Percentiles rank a stretch among this genome's conserved stretches.
Conservation (phyloP, 208 protist genomes). For the Acanthamoeba lenticulata region DNA sequence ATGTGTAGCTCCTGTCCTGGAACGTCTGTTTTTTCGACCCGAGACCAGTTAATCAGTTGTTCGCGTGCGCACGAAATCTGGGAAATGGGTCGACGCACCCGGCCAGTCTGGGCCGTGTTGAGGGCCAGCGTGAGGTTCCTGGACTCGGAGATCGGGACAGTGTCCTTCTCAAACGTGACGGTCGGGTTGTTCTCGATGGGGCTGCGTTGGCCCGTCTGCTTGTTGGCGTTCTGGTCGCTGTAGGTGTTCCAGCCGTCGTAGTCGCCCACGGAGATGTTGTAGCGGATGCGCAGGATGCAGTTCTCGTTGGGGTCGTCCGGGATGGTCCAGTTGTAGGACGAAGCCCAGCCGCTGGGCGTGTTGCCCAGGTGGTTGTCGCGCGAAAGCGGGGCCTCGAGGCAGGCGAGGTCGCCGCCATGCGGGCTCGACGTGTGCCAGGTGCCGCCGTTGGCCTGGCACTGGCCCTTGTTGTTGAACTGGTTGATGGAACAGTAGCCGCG, state of each 20-base stretch:
- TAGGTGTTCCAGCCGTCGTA: slow-evolving; percentile 72
- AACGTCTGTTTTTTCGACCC: no score
- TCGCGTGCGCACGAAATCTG: no score
- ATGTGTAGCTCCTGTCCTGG: slow-evolving; percentile 89
- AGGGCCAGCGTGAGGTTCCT: slow-evolving; percentile 83
- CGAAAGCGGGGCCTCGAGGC: slow-evolving; percentile 73
- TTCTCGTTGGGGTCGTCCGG: slow-evolving; percentile 70
- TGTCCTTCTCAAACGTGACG: slow-evolving; percentile 3
- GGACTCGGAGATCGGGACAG: neutral
- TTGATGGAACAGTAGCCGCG: neutral
- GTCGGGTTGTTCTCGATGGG: slow-evolving; percentile 65
- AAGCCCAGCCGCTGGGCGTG: slow-evolving; percentile 35
- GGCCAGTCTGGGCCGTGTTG: slow-evolving; percentile 88
- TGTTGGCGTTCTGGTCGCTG: neutral
- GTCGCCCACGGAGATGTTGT: slow-evolving; percentile 90
- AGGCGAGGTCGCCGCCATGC: slow-evolving; percentile 74
- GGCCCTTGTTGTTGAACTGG: slow-evolving; percentile 64
- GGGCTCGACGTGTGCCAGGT: neutral
- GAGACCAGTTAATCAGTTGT: no score
- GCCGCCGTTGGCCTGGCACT: neutral
- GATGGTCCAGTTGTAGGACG: slow-evolving; percentile 82
- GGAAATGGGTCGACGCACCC: no score
- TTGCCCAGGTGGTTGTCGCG: slow-evolving; percentile 91
- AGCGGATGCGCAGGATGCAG: slow-evolving; percentile 88
- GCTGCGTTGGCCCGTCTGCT: neutral